These are phyloP conservation scores for Boletus reticulatus DNA, from an alignment of 768 basidiomycete genomes.

Conservation along the genomic window DNA sequence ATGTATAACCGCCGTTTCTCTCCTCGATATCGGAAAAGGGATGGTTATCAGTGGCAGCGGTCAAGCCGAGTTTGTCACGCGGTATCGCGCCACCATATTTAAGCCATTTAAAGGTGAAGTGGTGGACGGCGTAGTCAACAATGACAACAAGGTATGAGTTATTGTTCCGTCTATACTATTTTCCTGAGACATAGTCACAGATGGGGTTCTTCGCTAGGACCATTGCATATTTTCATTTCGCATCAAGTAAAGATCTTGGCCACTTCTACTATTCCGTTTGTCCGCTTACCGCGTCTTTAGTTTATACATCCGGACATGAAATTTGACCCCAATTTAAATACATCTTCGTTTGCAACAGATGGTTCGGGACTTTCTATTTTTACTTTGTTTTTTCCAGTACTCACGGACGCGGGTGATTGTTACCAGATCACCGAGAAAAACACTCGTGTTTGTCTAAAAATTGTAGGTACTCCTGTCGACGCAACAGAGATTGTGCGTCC, in stretches of 20 bases:
- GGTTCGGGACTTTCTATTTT: slow-evolving; percentile 37
- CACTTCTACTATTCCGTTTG: not conserved
- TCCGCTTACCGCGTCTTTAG: slow-evolving; percentile 39
- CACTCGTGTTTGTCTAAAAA: slow-evolving; percentile 88
- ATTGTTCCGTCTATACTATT: not conserved
- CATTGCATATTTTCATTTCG: slow-evolving; percentile 91
- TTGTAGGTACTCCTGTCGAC: slow-evolving; percentile 97
- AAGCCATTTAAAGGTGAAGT: slow-evolving; percentile 99
- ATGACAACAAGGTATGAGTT: slow-evolving; percentile 83
- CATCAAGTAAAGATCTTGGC: slow-evolving; percentile 66
- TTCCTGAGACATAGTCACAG: slow-evolving; percentile 38
- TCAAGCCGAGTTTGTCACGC: slow-evolving; percentile 89
- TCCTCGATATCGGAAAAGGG: slow-evolving; percentile 89
- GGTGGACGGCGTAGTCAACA: slow-evolving; percentile 95
- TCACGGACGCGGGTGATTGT: not conserved
- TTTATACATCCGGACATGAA: slow-evolving; percentile 92
- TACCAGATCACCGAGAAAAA: slow-evolving; percentile 88
- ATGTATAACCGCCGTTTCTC: slow-evolving; percentile 90
- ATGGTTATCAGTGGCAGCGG: slow-evolving; percentile 89
- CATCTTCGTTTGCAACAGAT: slow-evolving; percentile 92
- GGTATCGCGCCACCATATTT: slow-evolving; percentile 96
- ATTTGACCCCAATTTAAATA: slow-evolving; percentile 95
- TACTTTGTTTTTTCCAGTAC: not conserved
- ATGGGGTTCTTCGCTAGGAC: slow-evolving; percentile 99
- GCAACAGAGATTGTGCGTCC: slow-evolving; percentile 91